A percentile compares a stretch with the other conserved stretches of the same genome.
These are phyloP conservation scores for Lipomyces yamanashiensis DNA, from an alignment of 805 yeast species.

Conservation along the genomic window DNA sequence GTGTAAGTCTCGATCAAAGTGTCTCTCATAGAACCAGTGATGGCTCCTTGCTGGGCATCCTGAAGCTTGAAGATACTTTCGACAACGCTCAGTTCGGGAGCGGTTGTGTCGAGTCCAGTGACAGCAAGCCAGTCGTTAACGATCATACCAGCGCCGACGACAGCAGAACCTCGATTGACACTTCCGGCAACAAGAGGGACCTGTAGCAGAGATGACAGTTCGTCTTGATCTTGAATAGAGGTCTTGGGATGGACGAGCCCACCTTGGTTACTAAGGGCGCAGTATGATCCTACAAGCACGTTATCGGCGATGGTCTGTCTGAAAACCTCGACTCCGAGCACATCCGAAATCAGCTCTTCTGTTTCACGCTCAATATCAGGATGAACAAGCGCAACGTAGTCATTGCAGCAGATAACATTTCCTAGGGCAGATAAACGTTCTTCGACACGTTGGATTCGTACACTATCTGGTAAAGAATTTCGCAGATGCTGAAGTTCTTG, in stretches of 20 bases:
- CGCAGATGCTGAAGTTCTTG: constrained; percentile 97
- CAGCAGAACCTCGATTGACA: constrained; percentile 95
- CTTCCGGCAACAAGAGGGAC: constrained; percentile 99
- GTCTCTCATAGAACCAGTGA: constrained; percentile 83
- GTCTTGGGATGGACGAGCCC: constrained; percentile 99
- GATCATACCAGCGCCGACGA: constrained; percentile 98
- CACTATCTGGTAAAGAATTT: constrained; percentile 93
- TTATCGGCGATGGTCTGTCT: constrained; percentile 99
- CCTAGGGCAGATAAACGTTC: constrained; percentile 97
- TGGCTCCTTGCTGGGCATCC: constrained; percentile 87
- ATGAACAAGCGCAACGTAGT: constrained; percentile 97
- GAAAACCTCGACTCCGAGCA: constrained; percentile 97
- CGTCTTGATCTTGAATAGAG: constrained; percentile 96
- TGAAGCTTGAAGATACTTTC: constrained; percentile 95
- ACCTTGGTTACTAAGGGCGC: constrained; percentile 94
- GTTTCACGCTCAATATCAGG: constrained; percentile 99
- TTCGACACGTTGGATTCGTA: constrained; percentile 96
- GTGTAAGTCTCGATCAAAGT: constrained; percentile 91
- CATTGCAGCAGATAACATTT: constrained; percentile 97
- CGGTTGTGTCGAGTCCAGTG: constrained; percentile 95
- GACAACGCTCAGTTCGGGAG: constrained; percentile 95
- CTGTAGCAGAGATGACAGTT: constrained; percentile 89
- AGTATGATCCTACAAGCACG: constrained; percentile 95
- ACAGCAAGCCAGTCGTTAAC: constrained; percentile 99
- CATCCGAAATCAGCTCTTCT: constrained; percentile 97